A percentile compares a stretch with the other conserved stretches of the same genome.
These are phyloP conservation scores for Kondoa subrosea DNA, from an alignment of 768 basidiomycete species.

Conservation along the genomic window DNA sequence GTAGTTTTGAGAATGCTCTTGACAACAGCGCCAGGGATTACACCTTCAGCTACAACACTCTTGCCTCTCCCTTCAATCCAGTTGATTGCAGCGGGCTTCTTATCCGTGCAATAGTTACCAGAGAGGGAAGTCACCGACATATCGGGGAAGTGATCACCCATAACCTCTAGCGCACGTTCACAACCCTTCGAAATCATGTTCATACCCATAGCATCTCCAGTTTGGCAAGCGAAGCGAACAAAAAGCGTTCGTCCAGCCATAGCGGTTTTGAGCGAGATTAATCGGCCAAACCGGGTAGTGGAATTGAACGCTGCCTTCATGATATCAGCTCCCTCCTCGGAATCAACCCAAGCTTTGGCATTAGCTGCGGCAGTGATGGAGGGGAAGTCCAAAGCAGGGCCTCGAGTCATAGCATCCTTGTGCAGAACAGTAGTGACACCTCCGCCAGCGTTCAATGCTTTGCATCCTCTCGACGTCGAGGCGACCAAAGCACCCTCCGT, in stretches of 20 bases:
- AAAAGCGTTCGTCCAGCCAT: slow-evolving; percentile 86
- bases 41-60: slow-evolving; percentile 89
- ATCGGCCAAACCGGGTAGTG: slow-evolving; percentile 77
- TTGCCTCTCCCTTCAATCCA: slow-evolving; percentile 99
- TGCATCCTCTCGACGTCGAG: slow-evolving; percentile 91
- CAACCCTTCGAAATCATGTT: slow-evolving; percentile 99
- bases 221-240: slow-evolving; percentile 80
- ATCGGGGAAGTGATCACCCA: slow-evolving; percentile 58
- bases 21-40: slow-evolving; percentile 75
- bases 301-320: slow-evolving; percentile 79
- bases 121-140: slow-evolving; percentile 81
- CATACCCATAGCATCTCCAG: slow-evolving; percentile 99
- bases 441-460: slow-evolving; percentile 88
- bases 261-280: slow-evolving; percentile 69
- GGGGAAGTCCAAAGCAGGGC: slow-evolving; percentile 95
- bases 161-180: slow-evolving; percentile 70
- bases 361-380: slow-evolving; percentile 57
- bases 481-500: slow-evolving; percentile 98
- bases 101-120: slow-evolving; percentile 98
- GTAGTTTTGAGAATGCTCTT: slow-evolving; percentile 87
- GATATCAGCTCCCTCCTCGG: slow-evolving; percentile 54
- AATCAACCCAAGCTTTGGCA: slow-evolving; percentile 75
- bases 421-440: slow-evolving; percentile 87
- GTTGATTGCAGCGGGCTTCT: slow-evolving; percentile 98
- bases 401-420: slow-evolving; percentile 91